Conservation (phyloP, 2,329 filamentous ascomycete species). For the Colletotrichum lini region DNA sequence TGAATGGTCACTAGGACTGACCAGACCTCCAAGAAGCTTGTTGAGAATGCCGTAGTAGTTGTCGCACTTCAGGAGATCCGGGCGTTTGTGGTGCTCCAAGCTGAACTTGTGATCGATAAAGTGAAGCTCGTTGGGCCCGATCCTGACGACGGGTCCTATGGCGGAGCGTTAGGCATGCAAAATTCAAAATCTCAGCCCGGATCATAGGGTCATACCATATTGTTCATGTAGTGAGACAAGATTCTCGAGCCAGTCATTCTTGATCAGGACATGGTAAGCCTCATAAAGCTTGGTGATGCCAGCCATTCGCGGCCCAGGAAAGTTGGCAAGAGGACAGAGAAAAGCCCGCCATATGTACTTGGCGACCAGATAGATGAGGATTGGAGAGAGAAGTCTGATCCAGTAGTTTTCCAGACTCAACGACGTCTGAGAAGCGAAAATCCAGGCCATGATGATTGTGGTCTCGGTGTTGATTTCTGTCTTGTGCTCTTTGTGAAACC, state of each 20-base stretch:
- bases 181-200: too few species aligned
- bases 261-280: constrained; percentile 42
- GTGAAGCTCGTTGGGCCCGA: constrained; percentile 43
- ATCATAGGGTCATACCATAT: constrained; percentile 24
- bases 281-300: constrained; percentile 41
- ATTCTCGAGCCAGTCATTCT: constrained; percentile 41
- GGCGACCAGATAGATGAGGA: neutral
- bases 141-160: constrained; percentile 39
- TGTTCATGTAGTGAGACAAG: constrained; percentile 33
- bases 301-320: constrained; percentile 33
- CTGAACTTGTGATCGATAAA: constrained; percentile 40
- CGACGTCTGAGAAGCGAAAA: neutral
- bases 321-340: constrained; percentile 29
- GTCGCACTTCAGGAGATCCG: constrained; percentile 40
- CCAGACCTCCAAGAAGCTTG: constrained; percentile 40
- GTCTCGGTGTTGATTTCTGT: neutral
- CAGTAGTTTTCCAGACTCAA: neutral
- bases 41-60: constrained; percentile 43
- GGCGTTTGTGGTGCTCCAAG: constrained; percentile 40
- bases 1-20: constrained; percentile 22
- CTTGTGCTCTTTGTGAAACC: neutral
- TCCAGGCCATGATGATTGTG: constrained; percentile 15
- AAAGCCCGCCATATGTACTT: constrained; percentile 28
- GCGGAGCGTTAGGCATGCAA: neutral
- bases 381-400: neutral